phyloP scores from a whole-genome alignment of 805 yeast species.

The Candida palmyrensis region DNA sequence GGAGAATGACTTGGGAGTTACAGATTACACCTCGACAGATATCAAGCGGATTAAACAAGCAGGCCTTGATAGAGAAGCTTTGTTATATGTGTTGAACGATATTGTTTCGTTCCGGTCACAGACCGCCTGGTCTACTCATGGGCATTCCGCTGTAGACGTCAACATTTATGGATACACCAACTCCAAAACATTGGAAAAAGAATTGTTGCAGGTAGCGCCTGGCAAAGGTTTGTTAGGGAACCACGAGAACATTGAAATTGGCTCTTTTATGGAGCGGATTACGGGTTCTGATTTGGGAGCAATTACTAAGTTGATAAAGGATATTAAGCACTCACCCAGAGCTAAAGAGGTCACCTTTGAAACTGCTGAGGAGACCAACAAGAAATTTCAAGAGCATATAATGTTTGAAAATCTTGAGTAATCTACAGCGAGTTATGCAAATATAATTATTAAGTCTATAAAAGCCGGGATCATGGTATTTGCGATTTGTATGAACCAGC shows the following conservation, averaged over 20 bases:
- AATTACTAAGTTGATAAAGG: slow-evolving; percentile 46
- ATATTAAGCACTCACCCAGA: slow-evolving; percentile 45
- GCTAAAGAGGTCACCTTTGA: background rate
- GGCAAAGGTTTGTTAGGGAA: slow-evolving; percentile 60
- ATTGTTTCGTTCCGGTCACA: slow-evolving; percentile 79
- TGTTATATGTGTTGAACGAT: slow-evolving; percentile 55
- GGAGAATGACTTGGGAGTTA: slow-evolving; percentile 61
- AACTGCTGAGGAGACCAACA: background rate
- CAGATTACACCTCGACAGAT: slow-evolving; percentile 53
- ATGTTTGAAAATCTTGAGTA: background rate
- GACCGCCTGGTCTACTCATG: slow-evolving; percentile 96
- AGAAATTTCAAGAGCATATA: background rate
- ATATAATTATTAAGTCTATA: background rate
- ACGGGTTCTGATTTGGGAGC: slow-evolving; percentile 43
- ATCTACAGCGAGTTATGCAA: no score
- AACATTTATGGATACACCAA: slow-evolving; percentile 81
- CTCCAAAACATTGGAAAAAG: slow-evolving; percentile 36
- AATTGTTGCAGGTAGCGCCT: slow-evolving; percentile 24
- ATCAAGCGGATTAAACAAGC: slow-evolving; percentile 15
- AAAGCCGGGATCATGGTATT: background rate
- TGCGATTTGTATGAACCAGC: background rate
- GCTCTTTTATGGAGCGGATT: slow-evolving; percentile 59
- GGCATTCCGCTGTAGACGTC: slow-evolving; percentile 94
- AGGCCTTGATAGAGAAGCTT: slow-evolving; percentile 22
- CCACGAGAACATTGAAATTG: slow-evolving; percentile 84